Percentiles rank a stretch among this genome's conserved stretches.
Evolutionary conservation across 2,329 filamentous ascomycete genomes (phyloP).

Genomic region (Hypoxylon sp.): DNA sequence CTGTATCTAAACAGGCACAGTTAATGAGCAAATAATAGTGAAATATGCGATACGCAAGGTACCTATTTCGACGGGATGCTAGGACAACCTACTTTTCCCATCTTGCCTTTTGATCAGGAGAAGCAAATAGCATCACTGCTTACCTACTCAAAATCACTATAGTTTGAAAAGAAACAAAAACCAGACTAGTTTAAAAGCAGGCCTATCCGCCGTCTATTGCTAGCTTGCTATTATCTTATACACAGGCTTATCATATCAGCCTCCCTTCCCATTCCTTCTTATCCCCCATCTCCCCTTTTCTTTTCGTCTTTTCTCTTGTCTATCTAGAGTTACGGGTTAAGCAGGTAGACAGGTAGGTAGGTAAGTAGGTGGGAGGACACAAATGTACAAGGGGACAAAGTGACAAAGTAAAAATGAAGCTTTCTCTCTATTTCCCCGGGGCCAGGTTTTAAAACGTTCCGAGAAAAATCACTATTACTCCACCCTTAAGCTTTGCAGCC

Average conservation of each 20-base stretch:
- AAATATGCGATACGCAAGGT: neutral
- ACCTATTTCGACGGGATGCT: too few relatives aligned
- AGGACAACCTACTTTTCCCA: too few relatives aligned
- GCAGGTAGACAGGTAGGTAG: conserved; percentile 7
- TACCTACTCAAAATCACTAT: neutral
- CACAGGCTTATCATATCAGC: conserved; percentile 51
- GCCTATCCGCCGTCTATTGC: conserved; percentile 50
- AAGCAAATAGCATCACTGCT: neutral
- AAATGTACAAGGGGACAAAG: conserved; percentile 47
- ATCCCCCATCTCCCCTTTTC: conserved; percentile 11
- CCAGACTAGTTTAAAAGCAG: conserved; percentile 13
- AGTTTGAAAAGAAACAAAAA: neutral
- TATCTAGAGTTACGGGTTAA: conserved; percentile 46
- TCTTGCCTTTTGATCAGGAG: too few relatives aligned
- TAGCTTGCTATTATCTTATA: conserved; percentile 53
- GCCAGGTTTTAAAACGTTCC: neutral
- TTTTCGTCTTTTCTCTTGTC: conserved; percentile 39
- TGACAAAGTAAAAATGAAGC: conserved; percentile 44
- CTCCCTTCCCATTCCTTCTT: conserved; percentile 20
- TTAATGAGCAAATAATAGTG: neutral
- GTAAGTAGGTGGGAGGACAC: conserved; percentile 39
- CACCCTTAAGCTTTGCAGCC: conserved; percentile 52
- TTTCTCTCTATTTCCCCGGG: conserved; percentile 12
- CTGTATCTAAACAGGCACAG: neutral
- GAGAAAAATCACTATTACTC: conserved; percentile 46